These are phyloP conservation scores for Thraustotheca clavata DNA, from an alignment of 352 stramenopile species.

Conservation along the genomic window DNA sequence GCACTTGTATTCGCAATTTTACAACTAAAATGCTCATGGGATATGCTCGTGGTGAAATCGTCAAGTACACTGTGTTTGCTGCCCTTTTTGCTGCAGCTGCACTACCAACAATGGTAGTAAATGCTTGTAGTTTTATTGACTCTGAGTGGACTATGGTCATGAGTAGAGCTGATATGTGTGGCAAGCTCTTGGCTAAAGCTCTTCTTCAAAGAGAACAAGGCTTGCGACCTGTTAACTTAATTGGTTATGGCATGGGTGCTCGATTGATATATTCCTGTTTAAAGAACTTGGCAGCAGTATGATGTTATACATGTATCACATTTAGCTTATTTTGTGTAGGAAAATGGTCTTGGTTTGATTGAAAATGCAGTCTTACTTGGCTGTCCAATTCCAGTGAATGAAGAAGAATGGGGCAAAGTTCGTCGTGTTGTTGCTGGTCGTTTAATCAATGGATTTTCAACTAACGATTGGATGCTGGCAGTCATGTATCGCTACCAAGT, in stretches of 20 bases:
- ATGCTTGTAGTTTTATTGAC: conserved; percentile 69
- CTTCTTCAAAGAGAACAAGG: conserved; percentile 58
- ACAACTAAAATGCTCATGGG: conserved; percentile 50
- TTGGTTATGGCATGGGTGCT: conserved; percentile 86
- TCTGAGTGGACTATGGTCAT: conserved; percentile 80
- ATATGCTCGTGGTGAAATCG: conserved; percentile 62
- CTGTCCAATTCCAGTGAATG: conserved; percentile 47
- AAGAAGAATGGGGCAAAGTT: conserved; percentile 59
- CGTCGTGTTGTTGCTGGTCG: conserved; percentile 69
- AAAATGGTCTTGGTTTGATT: conserved; percentile 65
- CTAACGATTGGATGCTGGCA: conserved; percentile 86
- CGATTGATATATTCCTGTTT: conserved; percentile 85
- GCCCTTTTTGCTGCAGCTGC: conserved; percentile 64
- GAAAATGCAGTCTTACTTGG: conserved; percentile 86
- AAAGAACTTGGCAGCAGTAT: conserved; percentile 65
- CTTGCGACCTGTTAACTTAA: conserved; percentile 76
- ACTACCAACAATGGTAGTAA: conserved; percentile 60
- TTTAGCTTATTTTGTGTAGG: conserved; percentile 18
- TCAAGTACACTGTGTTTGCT: conserved; percentile 67
- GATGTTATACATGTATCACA: too few relatives aligned
- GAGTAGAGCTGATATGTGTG: conserved; percentile 58
- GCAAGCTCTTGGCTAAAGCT: conserved; percentile 64
- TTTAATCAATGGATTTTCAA: conserved; percentile 86
- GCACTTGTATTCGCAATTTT: conserved; percentile 75
- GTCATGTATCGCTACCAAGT: conserved; percentile 85